Base-by-base conservation (phyloP, 495 filamentous ascomycete genomes). In the Podospora conica region DNA sequence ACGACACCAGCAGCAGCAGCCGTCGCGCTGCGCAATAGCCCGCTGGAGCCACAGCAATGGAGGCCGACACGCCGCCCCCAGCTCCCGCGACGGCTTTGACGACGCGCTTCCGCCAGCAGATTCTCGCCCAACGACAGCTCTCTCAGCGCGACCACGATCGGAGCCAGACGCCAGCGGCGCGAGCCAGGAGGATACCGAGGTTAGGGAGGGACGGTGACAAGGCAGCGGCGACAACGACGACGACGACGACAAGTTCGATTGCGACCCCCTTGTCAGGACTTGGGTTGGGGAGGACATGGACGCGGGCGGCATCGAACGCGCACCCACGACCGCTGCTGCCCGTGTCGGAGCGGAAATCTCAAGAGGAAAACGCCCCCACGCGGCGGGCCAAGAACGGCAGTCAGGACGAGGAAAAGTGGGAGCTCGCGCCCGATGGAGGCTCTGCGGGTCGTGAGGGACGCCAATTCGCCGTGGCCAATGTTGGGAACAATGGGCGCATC, bases 401-500 rank as follows among this genome's bases (percentile, higher is more conserved):
- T 55, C 74, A 76, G 59, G 70, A 74, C 55, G 76, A 77, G 22
- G 79, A 79, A 40, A 83, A 79, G 70, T 79, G 74, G 73, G 81
- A 82, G 31, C 73, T 84, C 60, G 73, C 80, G 5, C 81, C 79
- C 6, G 83, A 86, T 60, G 81, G 80, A 48, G 74, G 75, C 24
- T 80, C 78, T 21, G 80, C 77, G n/a, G 84, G 83, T 9, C 77
- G 82, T 66, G 82, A 84, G 78, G 91, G 88, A 25, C 83, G 91
- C 59, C 90, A 95, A 72, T 98, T 97, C 76, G 91, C 92, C 10
- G 94, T 97, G 64, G 92, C 91, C 24, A 97, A 96, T 79, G 90
- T 98, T 64, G 93, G 93, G 57, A 91, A 92, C 73, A 94, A 95
- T 80, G 94, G 94, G 40, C 88, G 89, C 77, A 93, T 98, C 75